Evolutionary conservation across 306 rosid genomes (phyloP).

Genomic region (Prunus persica): DNA sequence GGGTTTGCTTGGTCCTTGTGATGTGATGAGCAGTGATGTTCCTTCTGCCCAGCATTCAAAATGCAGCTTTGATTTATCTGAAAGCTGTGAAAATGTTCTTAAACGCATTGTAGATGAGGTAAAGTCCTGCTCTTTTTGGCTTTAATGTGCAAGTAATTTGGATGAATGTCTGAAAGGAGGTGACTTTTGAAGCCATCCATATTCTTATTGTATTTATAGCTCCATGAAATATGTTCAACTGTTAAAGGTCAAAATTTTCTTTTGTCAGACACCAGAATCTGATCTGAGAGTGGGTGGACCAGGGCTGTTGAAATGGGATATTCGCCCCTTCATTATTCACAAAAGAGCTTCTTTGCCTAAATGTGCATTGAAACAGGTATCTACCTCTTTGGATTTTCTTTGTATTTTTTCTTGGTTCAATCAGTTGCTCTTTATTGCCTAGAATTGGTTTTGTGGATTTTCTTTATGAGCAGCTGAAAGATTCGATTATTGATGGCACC

Average conservation of each 20-base stretch:
- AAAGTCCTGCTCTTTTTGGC: constrained; percentile 9
- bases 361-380: constrained; percentile 61
- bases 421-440: constrained; percentile 14
- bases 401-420: constrained; percentile 7
- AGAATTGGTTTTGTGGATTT: constrained; percentile 15
- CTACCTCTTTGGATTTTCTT: constrained; percentile 19
- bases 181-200: constrained; percentile 6
- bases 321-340: constrained; percentile 41
- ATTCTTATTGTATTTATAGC: neutral
- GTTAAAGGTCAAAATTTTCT: neutral
- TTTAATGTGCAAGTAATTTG: constrained; percentile 9
- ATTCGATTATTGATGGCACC: constrained; percentile 54
- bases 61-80: constrained; percentile 42
- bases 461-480: constrained; percentile 56
- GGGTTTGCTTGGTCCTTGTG: constrained; percentile 28
- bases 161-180: neutral
- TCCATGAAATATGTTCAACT: constrained; percentile 3
- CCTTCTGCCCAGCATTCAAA: constrained; percentile 37
- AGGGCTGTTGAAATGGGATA: constrained; percentile 45
- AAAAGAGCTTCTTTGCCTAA: constrained; percentile 49
- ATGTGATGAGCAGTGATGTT: constrained; percentile 11
- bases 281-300: constrained; percentile 33
- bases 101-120: constrained; percentile 48
- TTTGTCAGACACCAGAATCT: constrained; percentile 43
- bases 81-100: constrained; percentile 48